Evolutionary conservation across 345 rosid species (phyloP), one percentile per base, ranked within the genome.

Genomic region (Clausena lansium): DNA sequence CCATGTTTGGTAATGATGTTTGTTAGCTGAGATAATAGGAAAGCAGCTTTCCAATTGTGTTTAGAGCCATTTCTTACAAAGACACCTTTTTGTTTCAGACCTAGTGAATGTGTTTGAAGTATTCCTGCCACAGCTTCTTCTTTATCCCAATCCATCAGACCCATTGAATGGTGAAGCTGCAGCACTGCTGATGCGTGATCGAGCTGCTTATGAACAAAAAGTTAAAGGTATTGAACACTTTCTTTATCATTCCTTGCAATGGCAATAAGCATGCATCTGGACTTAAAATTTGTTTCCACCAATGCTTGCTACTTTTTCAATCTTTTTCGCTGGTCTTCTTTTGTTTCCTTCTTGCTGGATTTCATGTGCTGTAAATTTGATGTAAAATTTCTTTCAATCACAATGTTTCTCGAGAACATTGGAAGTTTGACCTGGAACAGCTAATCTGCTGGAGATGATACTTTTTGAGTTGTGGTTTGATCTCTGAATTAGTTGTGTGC

Each of bases 161-260:
- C 97, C 97, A 4, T 89, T 91, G 80, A 91, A 93, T 38, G 93
- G 91, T 70, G 95, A 93, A 68, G 97, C 97, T 83, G 95, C 94
- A 33, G 87, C 93, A 17, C 77, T 91, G 71, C 76, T 93, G 92
- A 85, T 89, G 88, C 86, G 86, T 22, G 91, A 91, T 75, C 84
- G 79, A 3, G 14, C 81, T 30, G 88, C 93, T 67, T 91, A 91
- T 82, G 92, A 91, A 39, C 75, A 70, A 61, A 85, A 83, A 87
- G 93, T 89, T 52, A 52, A 52, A 52, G 57, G 57, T 52, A 52
- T 50, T 52, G 22, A 52, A 52, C 57, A 52, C 22, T 52, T 52
- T 17, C 22, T 52, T 52, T 14, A 14, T 15, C n/a, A 17, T 30
- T 63, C 11, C 41, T 33, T 64, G 39, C 67, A 30, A 64, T 32